These are phyloP conservation scores for Cryphonectria naterciae DNA, from an alignment of 2,329 filamentous ascomycete species.

Conservation along the genomic window DNA sequence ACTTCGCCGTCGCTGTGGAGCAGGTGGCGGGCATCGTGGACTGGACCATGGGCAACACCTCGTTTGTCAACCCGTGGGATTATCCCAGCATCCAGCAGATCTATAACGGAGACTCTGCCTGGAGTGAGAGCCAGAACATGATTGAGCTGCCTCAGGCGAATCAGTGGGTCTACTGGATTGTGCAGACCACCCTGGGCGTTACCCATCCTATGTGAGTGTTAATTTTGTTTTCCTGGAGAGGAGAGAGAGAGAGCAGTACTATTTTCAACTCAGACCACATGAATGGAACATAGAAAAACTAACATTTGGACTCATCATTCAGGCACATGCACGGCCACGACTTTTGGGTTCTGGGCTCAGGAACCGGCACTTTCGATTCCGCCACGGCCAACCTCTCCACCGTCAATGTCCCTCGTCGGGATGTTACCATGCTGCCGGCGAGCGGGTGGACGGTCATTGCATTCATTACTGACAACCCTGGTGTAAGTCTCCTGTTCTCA, in stretches of 20 bases:
- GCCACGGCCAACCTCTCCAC: conserved; percentile 32
- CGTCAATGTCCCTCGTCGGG: conserved; percentile 42
- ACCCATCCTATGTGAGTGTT: conserved; percentile 45
- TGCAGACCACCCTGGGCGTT: conserved; percentile 37
- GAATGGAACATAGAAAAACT: background rate
- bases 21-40: background rate
- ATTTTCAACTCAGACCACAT: too few relatives aligned
- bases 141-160: conserved; percentile 21
- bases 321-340: conserved; percentile 55
- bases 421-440: conserved; percentile 39
- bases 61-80: conserved; percentile 26
- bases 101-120: conserved; percentile 5
- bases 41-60: conserved; percentile 11
- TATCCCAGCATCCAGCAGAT: conserved; percentile 29
- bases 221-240: too few relatives aligned
- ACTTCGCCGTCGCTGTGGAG: conserved; percentile 12
- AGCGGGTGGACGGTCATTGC: conserved; percentile 37
- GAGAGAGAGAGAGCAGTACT: background rate
- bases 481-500: conserved; percentile 22
- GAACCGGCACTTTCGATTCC: conserved; percentile 35
- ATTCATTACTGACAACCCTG: conserved; percentile 40
- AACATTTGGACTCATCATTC: background rate
- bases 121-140: background rate
- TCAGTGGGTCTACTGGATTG: conserved; percentile 36
- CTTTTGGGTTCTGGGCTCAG: conserved; percentile 48